These are phyloP conservation scores for Magnusiomyces tetraspermus DNA, from an alignment of 1,139 yeast genomes.

Conservation along the genomic window DNA sequence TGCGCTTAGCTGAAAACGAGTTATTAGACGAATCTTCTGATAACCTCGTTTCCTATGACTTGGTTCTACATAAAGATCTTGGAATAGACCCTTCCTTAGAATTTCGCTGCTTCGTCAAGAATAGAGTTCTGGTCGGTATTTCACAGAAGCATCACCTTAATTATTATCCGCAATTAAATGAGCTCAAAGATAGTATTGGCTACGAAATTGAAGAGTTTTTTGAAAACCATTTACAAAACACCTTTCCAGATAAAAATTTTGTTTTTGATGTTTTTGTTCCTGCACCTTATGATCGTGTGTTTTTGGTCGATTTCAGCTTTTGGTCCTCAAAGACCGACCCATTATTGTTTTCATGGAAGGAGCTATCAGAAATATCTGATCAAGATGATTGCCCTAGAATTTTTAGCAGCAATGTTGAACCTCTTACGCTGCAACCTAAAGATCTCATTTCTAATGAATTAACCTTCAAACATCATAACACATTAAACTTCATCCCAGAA, in stretches of 20 bases:
- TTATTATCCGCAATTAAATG: conserved; percentile 58
- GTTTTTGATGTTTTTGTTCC: conserved; percentile 79
- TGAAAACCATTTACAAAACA: conserved; percentile 38
- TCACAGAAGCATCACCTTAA: conserved; percentile 73
- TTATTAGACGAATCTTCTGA: neutral
- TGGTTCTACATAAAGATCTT: conserved; percentile 74
- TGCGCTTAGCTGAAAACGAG: no score
- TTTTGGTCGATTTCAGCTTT: conserved; percentile 76
- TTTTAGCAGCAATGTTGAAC: no score
- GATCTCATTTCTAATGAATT: no score
- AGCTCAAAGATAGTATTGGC: conserved; percentile 39
- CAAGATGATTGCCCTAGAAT: no score
- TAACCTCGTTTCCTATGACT: conserved; percentile 44
- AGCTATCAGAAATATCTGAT: conserved; percentile 32
- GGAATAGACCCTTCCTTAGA: conserved; percentile 80
- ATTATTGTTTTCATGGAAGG: conserved; percentile 75
- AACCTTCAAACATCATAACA: no score
- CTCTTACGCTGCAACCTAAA: no score
- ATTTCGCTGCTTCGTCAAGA: conserved; percentile 71
- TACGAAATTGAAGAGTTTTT: conserved; percentile 49
- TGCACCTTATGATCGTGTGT: conserved; percentile 54
- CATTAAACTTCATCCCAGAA: no score
- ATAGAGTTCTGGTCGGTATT: conserved; percentile 54
- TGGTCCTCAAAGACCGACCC: conserved; percentile 70
- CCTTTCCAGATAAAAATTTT: conserved; percentile 48